Evolutionary conservation across 306 rosid genomes (phyloP), one percentile per base, ranked within the genome.

Genomic region (Vicia villosa): DNA sequence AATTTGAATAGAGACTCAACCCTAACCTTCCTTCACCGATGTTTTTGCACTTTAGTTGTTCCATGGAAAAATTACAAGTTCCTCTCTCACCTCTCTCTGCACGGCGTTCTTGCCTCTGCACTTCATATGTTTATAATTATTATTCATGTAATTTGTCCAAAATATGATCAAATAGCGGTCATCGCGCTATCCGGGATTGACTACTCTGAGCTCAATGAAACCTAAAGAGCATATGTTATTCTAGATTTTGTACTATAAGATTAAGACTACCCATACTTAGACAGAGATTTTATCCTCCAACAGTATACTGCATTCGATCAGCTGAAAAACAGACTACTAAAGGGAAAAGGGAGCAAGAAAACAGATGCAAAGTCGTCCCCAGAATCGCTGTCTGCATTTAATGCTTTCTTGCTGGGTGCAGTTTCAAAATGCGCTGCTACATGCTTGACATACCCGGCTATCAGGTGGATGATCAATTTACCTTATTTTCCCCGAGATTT

Each of bases 271-370:
- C 40, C 51, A 36, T 56, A 69, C 68, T 77, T 45, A 70, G 38
- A 65, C 68, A 62, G 59, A 76, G 71, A 34, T 46, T 32, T 10
- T 69, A 6, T 28, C 59, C 73, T 36, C 54, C 60, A 58, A 58
- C 95, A 90, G 98, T 90, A 93, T 76, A 90, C 97, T 2, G 89
- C 86, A 68, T 93, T 81, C 52, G 97, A 93, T 83, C 96, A 93
- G 84, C 83, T 93, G 80, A 93, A 93, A 79, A 85, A 83, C 79
- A 84, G 88, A 65, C 63, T 82, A 36, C 74, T 93, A 55, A 84
- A 64, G 61, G 72, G 67, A 40, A 81, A 81, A 83, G 45, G 43
- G 79, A 86, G 83, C 76, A 84, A 70, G 34, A 77, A 73, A 78
- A 60, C 83, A 5, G 81, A 85, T 49, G 26, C 40, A 45, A 80